Evolutionary conservation across 2,329 filamentous ascomycete species (phyloP).

Genomic region (Geosmithia putterillii): DNA sequence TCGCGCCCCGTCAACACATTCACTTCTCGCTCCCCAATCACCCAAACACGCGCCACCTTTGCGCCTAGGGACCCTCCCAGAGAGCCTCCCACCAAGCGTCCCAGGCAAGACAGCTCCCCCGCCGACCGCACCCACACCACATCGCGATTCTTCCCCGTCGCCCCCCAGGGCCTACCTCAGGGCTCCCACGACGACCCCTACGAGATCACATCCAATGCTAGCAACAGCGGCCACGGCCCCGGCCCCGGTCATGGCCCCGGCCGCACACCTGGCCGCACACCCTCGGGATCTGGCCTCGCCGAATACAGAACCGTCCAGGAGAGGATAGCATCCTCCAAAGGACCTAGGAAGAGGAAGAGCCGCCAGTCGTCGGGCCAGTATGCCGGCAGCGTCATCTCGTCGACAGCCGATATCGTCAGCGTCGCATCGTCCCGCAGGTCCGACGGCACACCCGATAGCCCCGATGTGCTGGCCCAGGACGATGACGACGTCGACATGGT

Average conservation of each 20-base stretch:
- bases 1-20: slow-evolving; percentile 1
- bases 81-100: background rate
- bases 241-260: background rate
- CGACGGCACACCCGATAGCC: slow-evolving; percentile 6
- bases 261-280: too few relatives aligned
- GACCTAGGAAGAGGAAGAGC: background rate
- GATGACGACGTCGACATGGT: slow-evolving; percentile 6
- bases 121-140: background rate
- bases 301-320: background rate
- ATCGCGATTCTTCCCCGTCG: background rate
- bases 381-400: background rate
- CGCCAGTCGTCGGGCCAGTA: too few relatives aligned
- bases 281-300: too few relatives aligned
- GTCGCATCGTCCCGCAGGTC: background rate
- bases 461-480: slow-evolving; percentile 10
- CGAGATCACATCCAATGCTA: background rate
- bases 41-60: too few relatives aligned
- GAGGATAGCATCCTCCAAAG: background rate
- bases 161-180: background rate
- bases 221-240: background rate
- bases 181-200: background rate
- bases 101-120: background rate
- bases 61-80: too few relatives aligned
- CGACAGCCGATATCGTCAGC: background rate
- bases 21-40: background rate